These are phyloP conservation scores for Neofusicoccum cordaticola DNA, from an alignment of 2,329 filamentous ascomycete species.

Conservation along the genomic window DNA sequence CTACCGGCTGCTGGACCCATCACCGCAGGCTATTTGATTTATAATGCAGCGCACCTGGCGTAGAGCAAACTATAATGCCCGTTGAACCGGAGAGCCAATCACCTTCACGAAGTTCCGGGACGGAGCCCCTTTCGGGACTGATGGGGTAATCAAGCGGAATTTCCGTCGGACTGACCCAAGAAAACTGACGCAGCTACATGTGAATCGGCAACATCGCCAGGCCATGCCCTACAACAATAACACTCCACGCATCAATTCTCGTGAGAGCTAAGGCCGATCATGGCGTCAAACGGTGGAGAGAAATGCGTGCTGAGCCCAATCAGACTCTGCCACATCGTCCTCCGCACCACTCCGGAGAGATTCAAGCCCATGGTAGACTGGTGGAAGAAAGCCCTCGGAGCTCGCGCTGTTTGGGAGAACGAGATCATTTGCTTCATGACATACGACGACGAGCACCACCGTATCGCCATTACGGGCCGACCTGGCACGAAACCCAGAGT, in stretches of 20 bases:
- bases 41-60: neutral
- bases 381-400: conserved; percentile 40
- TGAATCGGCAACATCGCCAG: neutral
- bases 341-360: conserved; percentile 25
- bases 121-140: neutral
- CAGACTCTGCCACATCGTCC: conserved; percentile 24
- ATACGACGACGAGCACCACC: conserved; percentile 51
- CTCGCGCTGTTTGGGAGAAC: conserved; percentile 26
- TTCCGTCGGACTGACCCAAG: neutral
- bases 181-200: neutral
- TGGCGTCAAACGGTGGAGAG: neutral
- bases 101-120: neutral
- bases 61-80: neutral
- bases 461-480: conserved; percentile 38
- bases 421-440: conserved; percentile 35
- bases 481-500: neutral
- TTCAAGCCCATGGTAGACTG: conserved; percentile 34
- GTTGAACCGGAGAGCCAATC: neutral
- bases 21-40: neutral
- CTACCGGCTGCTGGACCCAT: neutral
- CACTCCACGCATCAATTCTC: neutral
- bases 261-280: neutral
- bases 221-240: neutral
- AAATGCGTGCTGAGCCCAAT: neutral
- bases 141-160: neutral